These are phyloP conservation scores for Dictyostelium intermedium DNA, from an alignment of 78 protist genomes.

Conservation along the genomic window DNA sequence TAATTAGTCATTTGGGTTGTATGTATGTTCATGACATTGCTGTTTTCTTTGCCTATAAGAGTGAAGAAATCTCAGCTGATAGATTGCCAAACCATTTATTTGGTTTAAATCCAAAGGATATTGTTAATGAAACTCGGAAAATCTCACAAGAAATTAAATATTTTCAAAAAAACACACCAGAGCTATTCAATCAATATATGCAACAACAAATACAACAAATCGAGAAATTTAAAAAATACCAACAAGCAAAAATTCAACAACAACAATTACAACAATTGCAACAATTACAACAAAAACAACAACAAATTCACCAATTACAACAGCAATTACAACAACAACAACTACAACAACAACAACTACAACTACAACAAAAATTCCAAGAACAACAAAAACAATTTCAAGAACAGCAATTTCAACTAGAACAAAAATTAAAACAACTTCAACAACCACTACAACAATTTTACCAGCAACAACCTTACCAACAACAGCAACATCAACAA, in stretches of 20 bases:
- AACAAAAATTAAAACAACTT: neutral
- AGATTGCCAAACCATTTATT: neutral
- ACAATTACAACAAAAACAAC: neutral
- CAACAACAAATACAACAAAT: neutral
- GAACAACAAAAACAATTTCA: neutral
- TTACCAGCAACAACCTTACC: neutral
- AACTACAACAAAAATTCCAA: neutral
- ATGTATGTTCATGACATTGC: neutral
- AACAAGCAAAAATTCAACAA: neutral
- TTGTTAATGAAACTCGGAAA: neutral
- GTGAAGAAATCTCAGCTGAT: neutral
- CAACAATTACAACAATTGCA: neutral
- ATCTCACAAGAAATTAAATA: neutral
- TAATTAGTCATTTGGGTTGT: neutral
- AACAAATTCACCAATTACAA: neutral
- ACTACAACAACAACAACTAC: neutral
- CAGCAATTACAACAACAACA: neutral
- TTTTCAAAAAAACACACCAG: neutral
- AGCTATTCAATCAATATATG: too few relatives aligned
- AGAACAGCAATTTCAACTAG: neutral
- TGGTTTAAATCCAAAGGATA: neutral
- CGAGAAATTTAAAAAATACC: neutral
- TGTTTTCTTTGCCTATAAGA: neutral
- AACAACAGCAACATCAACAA: neutral
- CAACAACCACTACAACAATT: neutral